Evolutionary conservation across 805 yeast species (phyloP), one percentile per base, ranked within the genome.

Genomic region (Kazachstania africana): DNA sequence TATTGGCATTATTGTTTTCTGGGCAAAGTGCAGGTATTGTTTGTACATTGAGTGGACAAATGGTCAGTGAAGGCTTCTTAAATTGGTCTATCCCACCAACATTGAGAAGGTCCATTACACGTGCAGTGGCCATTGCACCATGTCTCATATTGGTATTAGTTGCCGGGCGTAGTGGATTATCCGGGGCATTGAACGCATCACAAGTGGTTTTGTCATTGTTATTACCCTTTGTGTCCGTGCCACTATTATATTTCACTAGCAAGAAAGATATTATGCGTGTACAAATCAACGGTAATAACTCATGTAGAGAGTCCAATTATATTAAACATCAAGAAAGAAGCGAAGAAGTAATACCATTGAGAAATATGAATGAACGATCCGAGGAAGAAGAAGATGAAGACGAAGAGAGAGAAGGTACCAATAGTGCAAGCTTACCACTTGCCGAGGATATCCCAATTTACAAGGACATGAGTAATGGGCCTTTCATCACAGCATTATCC

Each of bases 11-110:
- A 44, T 59, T 87, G 27, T 78, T 82, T 37, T 77, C 88, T 24
- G 96, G 96, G 9, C 85, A 85, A 48, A 75, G 87, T 53, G 95
- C 95, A 2, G 96, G 95, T 23, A 81, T 88, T 20, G 94, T 85
- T n/a, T 84, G 94, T 52, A 85, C 96, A 0, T 63, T 85, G 39
- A 85, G 95, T 6, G 94, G 95, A 12, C 96, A 85, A 54, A 83
- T 84, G 83, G 91, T 85, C 8, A 76, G 83, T 50, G 96, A 85
- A 55, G 96, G 96, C 2, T 87, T 84, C 47, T 63, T 82, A 26
- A 68, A 70, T 41, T 81, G 94, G 82, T 63, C 78, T 6, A 65
- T 85, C 31, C 72, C 84, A 12, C 95, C 95, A 4, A 82, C 82
- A 32, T 57, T 80, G 8, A 68, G 94, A 45, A 66, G 96, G 37